Conservation (phyloP, 176 grass and related monocot species). For the Oropetium thomaeum region DNA sequence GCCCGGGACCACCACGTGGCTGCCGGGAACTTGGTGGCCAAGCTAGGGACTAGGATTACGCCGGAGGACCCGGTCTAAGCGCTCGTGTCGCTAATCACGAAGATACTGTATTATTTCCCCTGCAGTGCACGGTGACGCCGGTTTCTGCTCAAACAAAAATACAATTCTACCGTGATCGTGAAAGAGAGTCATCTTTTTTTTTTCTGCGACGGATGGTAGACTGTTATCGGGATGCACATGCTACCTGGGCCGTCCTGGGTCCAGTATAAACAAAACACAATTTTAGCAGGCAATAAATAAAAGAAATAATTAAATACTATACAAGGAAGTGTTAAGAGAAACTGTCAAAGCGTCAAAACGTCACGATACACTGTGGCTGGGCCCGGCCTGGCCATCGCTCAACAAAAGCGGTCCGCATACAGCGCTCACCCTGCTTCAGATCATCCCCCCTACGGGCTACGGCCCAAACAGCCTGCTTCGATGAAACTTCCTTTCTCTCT, state of each 20-base stretch:
- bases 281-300: neutral
- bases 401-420: neutral
- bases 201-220: too few species aligned
- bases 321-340: neutral
- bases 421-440: neutral
- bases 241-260: neutral
- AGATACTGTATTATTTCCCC: neutral
- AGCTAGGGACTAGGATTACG: neutral
- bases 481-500: neutral
- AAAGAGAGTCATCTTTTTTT: neutral
- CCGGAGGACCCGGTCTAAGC: neutral
- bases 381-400: neutral
- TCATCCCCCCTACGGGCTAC: too few species aligned
- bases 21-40: conserved; percentile 33
- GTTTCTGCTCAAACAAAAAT: neutral
- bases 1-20: conserved; percentile 37
- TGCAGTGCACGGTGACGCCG: neutral
- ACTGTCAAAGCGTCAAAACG: neutral
- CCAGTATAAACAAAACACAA: neutral
- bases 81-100: neutral
- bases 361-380: neutral
- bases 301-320: too few species aligned
- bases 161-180: neutral
- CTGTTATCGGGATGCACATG: too few species aligned
- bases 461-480: neutral